Percentiles rank a stretch among this genome's conserved stretches.
phyloP scores from a whole-genome alignment of 331 rosid genomes.

The Malus hybrid region DNA sequence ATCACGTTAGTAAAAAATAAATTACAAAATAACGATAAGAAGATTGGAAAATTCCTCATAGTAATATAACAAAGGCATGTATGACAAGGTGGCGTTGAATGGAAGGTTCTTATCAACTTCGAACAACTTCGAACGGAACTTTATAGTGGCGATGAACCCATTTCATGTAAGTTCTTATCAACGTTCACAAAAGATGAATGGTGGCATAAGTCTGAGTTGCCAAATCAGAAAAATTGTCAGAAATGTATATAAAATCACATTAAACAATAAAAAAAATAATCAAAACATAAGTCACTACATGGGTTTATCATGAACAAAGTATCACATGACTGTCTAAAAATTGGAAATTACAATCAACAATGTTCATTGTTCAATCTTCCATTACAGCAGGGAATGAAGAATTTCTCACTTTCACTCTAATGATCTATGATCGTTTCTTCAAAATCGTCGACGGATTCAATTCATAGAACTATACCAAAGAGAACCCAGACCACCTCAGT shows the following conservation, averaged over 20 bases:
- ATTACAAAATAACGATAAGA: no score
- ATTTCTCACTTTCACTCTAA: background rate
- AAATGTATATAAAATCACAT: no score
- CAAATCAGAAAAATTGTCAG: background rate
- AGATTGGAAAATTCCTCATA: no score
- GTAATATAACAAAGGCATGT: no score
- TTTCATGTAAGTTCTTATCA: no score
- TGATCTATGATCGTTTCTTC: background rate
- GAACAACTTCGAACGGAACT: no score
- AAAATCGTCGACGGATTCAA: background rate
- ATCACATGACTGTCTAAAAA: background rate
- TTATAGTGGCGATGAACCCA: background rate
- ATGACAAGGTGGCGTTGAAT: background rate
- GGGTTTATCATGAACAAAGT: background rate
- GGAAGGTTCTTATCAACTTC: background rate
- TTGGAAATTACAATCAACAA: background rate
- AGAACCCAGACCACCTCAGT: slow-evolving; percentile 2
- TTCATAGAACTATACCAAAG: background rate
- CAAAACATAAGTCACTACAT: no score
- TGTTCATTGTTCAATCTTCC: background rate
- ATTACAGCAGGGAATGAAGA: background rate
- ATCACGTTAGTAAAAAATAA: no score
- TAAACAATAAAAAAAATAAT: no score
- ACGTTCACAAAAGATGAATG: no score
- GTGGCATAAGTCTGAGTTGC: background rate